phyloP scores from a whole-genome alignment of 2,329 filamentous ascomycete species.

The Alternaria ethzedia region DNA sequence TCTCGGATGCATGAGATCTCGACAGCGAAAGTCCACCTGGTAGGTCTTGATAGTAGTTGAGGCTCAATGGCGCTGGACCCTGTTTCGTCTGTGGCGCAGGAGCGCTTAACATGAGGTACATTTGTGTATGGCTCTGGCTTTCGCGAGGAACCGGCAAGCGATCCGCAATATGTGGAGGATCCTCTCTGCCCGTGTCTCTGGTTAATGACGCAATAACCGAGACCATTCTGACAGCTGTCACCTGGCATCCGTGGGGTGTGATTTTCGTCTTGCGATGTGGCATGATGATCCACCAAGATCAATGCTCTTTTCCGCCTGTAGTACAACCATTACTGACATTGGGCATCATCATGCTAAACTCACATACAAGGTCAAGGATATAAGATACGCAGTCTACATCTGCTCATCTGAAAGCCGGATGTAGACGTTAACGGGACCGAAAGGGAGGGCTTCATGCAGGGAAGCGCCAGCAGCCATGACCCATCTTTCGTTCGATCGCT shows the following conservation, averaged over 20 bases:
- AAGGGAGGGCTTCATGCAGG: conserved; percentile 26
- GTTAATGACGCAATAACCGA: conserved; percentile 36
- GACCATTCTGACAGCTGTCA: conserved; percentile 14
- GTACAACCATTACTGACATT: background rate
- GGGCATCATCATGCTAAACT: background rate
- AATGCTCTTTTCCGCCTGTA: background rate
- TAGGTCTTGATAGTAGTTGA: conserved; percentile 8
- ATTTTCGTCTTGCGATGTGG: conserved; percentile 1
- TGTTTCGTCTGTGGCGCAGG: conserved; percentile 23
- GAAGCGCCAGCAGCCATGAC: conserved; percentile 21
- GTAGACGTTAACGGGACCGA: conserved; percentile 7
- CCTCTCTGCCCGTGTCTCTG: conserved; percentile 28
- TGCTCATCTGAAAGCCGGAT: conserved; percentile 11
- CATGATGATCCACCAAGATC: background rate
- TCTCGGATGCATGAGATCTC: background rate
- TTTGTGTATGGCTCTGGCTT: conserved; percentile 25
- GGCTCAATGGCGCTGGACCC: conserved; percentile 19
- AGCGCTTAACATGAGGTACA: conserved; percentile 24
- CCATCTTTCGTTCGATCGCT: conserved; percentile 33
- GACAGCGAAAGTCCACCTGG: conserved; percentile 6
- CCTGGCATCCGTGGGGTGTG: conserved; percentile 13
- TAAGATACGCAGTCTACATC: background rate
- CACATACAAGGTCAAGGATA: background rate
- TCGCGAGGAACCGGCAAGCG: conserved; percentile 44
- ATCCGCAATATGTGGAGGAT: conserved; percentile 40